Conservation (phyloP, 805 yeast genomes). For the Zygoascus tannicola region DNA sequence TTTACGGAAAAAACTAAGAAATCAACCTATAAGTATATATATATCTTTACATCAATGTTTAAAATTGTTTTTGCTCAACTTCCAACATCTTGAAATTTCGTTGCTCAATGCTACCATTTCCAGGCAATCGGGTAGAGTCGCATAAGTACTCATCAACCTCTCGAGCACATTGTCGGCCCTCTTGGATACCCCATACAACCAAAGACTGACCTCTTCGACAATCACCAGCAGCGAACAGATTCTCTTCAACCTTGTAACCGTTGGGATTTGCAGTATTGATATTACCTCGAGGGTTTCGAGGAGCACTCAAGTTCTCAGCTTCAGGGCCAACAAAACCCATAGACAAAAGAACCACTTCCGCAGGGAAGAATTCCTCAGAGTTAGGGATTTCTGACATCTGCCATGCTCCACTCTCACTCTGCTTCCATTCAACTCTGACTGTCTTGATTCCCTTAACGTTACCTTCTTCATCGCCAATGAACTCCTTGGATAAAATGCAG, state of each 20-base stretch:
- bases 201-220: conserved; percentile 98
- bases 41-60: no score
- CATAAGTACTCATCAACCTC: conserved; percentile 75
- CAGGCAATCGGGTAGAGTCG: conserved; percentile 79
- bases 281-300: conserved; percentile 78
- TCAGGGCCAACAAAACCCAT: conserved; percentile 99
- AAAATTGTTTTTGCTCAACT: conserved; percentile 31
- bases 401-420: conserved; percentile 94
- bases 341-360: conserved; percentile 85
- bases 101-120: conserved; percentile 85
- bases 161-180: conserved; percentile 97
- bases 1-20: no score
- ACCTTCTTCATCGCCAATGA: conserved; percentile 89
- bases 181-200: conserved; percentile 99
- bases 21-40: no score
- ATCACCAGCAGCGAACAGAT: conserved; percentile 93
- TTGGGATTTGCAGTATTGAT: conserved; percentile 50
- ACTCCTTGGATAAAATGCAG: conserved; percentile 90
- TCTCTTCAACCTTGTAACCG: conserved; percentile 62
- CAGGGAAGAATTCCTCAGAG: conserved; percentile 87
- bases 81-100: conserved; percentile 31
- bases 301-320: conserved; percentile 55
- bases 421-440: conserved; percentile 96
- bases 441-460: conserved; percentile 93
- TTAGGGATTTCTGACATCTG: conserved; percentile 98